Conservation (phyloP, 805 yeast species). For the Lipomyces yamanashiensis region DNA sequence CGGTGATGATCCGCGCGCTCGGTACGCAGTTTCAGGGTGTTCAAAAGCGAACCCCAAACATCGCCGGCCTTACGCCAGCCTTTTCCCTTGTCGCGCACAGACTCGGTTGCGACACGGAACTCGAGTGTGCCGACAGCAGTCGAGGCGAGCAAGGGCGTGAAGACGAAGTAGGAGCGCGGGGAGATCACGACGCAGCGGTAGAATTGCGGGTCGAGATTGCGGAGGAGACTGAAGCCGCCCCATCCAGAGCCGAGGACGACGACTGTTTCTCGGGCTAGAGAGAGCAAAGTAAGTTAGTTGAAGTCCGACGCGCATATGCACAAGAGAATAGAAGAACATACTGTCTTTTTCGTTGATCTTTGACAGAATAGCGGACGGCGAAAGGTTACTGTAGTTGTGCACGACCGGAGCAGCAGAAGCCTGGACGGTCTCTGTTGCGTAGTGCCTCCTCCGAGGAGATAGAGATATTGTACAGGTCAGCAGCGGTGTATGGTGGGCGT, state of each 20-base stretch:
- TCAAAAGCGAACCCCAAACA: neutral
- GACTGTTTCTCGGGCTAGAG: slow-evolving; percentile 39
- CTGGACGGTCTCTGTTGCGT: slow-evolving; percentile 3
- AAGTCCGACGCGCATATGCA: neutral
- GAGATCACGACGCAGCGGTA: slow-evolving; percentile 70
- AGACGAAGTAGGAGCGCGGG: slow-evolving; percentile 69
- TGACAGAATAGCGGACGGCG: slow-evolving; percentile 5
- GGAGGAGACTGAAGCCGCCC: slow-evolving; percentile 68
- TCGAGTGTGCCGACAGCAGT: slow-evolving; percentile 75
- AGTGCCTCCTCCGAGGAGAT: neutral
- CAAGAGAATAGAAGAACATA: neutral
- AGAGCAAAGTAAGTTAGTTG: neutral
- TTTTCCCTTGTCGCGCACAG: slow-evolving; percentile 59
- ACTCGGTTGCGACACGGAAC: slow-evolving; percentile 64
- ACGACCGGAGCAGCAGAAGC: neutral
- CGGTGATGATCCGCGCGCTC: slow-evolving; percentile 5
- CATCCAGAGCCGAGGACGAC: slow-evolving; percentile 73
- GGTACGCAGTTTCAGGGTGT: neutral
- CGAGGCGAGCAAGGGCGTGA: slow-evolving; percentile 70
- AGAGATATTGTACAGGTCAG: neutral
- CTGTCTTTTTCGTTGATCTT: slow-evolving; percentile 10
- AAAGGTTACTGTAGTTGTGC: neutral
- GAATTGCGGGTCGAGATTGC: slow-evolving; percentile 56
- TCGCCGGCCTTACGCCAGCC: slow-evolving; percentile 49
- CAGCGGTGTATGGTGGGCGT: too few species aligned